Base-by-base conservation (phyloP, 148 eudicot genomes). In the Rhododendron kiyosumense region DNA sequence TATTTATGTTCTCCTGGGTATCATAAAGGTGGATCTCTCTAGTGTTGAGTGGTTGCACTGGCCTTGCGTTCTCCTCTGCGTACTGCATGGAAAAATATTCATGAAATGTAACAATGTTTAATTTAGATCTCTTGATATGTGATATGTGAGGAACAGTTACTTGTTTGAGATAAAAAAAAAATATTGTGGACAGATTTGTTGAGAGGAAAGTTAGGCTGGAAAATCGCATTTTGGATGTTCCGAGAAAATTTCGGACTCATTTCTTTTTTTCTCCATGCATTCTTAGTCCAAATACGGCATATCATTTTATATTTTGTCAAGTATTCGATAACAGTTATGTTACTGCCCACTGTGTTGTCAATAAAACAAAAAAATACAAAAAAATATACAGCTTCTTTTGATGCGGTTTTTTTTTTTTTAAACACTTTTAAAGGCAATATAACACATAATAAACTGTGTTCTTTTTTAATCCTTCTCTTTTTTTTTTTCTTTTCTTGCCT, bases 51-150 rank as follows among this genome's bases (percentile, higher is more conserved):
- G 90, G 87, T 73, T 95, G 98, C 85, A 92, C 5, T 51, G 98
- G 98, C 61, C 98, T 95, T 63, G 95, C 95, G 86, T 95, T 95
- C 78, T 85, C 57, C 82, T 84, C 87, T 46, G 95, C 93, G 83
- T 86, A 77, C 95, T 92, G 90, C 88, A 87, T 67, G 74, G 17
- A 54, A 38, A 45, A 48, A 38, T 17, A 46, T 46, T 46, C n/a
- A 15, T 10, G 7, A 2, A 46, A 0, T 10, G 2, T 4, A 18
- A 12, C 59, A 26, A 11, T n/a, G 7, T 24, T 12, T 20, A 48
- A 30, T 9, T 48, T 13, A 3, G 17, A 48, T 46, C 52, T 13
- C 32, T 24, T 79, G 15, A n/a, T 12, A 2, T 24, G 8, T 20
- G 74, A 26, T 26, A n/a, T 3, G 15, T 26, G 1, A 71, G 17